Conservation (phyloP, 208 protist species). For the Wallacemonas sp. region DNA sequence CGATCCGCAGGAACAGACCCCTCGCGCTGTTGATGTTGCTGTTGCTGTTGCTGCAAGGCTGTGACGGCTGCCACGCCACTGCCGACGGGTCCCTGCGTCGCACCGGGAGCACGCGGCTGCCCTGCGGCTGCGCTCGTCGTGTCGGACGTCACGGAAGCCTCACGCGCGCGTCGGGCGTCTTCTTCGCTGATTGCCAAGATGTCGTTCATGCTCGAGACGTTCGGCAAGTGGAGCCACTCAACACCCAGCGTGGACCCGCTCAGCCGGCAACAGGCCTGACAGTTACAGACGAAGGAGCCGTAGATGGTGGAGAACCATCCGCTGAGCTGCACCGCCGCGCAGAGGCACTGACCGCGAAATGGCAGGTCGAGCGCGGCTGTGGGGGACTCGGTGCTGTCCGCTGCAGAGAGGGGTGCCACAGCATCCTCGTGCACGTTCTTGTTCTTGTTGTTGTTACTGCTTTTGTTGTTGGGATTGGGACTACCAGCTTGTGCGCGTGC, state of each 20-base stretch:
- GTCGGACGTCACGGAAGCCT: neutral
- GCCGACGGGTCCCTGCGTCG: neutral
- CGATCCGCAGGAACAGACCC: neutral
- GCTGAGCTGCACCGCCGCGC: slow-evolving; percentile 30
- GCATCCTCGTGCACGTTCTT: no score
- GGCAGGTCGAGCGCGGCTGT: slow-evolving; percentile 21
- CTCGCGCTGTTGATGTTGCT: neutral
- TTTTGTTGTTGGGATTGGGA: no score
- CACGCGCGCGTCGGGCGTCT: neutral
- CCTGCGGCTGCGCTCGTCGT: neutral
- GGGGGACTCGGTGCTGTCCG: no score
- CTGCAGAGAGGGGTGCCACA: no score
- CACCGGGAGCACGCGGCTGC: no score
- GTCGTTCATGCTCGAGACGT: slow-evolving; percentile 20
- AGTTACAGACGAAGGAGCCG: slow-evolving; percentile 77
- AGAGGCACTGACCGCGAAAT: slow-evolving; percentile 64
- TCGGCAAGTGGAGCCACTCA: slow-evolving; percentile 82
- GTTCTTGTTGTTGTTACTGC: no score
- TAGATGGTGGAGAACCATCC: slow-evolving; percentile 67
- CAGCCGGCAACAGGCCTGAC: slow-evolving; percentile 49
- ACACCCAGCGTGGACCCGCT: slow-evolving; percentile 48
- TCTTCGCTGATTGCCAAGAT: slow-evolving; percentile 12
- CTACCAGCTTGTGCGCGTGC: no score
- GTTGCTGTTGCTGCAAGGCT: slow-evolving; percentile 7
- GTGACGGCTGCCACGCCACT: slow-evolving; percentile 25